Evolutionary conservation across 345 rosid genomes (phyloP).

Genomic region (Ceriops decandra): DNA sequence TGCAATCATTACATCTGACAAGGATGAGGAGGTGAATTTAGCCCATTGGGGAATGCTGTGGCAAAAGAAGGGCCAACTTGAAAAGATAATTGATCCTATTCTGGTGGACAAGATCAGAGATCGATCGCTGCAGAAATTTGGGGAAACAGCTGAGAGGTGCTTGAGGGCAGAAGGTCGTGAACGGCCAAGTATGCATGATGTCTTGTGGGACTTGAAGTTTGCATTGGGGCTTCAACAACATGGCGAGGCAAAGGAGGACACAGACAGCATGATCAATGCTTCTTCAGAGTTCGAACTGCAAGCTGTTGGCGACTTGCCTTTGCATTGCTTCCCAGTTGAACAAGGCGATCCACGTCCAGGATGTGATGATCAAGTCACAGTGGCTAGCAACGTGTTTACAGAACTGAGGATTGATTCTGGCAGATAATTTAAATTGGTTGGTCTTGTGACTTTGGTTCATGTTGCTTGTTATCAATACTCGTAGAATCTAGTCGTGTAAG

Average conservation of each 20-base stretch:
- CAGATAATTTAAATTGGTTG: not conserved
- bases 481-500: no score
- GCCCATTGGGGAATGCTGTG: constrained; percentile 43
- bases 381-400: not conserved
- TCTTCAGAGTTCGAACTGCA: not conserved
- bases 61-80: constrained; percentile 33
- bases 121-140: constrained; percentile 45
- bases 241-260: not conserved
- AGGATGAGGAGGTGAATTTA: constrained; percentile 33
- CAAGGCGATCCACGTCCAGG: not conserved
- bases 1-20: constrained; percentile 27
- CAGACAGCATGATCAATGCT: not conserved
- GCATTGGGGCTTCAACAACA: not conserved
- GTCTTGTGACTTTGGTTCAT: no score
- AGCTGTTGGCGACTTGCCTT: not conserved
- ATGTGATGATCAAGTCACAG: not conserved
- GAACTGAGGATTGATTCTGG: not conserved
- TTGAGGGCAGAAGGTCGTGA: constrained; percentile 19
- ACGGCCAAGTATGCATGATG: not conserved
- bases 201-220: not conserved
- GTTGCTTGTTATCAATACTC: no score
- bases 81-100: constrained; percentile 40
- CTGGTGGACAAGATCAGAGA: constrained; percentile 32
- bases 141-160: constrained; percentile 53
- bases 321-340: not conserved